Evolutionary conservation across 257 asterid species (phyloP).

Genomic region (Solanum pinnatisectum): DNA sequence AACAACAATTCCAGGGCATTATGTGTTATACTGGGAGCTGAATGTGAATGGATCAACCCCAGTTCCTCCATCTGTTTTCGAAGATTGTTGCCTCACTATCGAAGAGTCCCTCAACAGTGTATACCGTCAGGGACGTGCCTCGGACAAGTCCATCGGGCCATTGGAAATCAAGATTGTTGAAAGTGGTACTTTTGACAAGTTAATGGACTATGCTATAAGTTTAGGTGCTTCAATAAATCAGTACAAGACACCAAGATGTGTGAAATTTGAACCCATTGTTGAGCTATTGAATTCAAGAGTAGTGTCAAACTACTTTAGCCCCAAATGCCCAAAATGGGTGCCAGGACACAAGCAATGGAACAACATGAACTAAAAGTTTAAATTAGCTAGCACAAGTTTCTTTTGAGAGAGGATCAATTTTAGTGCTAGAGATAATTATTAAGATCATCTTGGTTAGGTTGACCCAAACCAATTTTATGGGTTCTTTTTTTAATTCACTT

Average conservation of each 20-base stretch:
- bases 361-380: slow-evolving; percentile 19
- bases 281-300: slow-evolving; percentile 65
- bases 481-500: background rate
- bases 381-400: slow-evolving; percentile 11
- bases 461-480: slow-evolving; percentile 30
- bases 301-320: slow-evolving; percentile 51
- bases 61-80: slow-evolving; percentile 72
- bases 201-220: slow-evolving; percentile 86
- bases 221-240: slow-evolving; percentile 84
- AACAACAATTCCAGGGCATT: slow-evolving; percentile 59
- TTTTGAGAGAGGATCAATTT: slow-evolving; percentile 21
- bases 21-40: slow-evolving; percentile 82
- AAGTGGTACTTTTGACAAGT: slow-evolving; percentile 73
- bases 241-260: slow-evolving; percentile 90
- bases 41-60: slow-evolving; percentile 32
- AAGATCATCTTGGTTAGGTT: slow-evolving; percentile 23
- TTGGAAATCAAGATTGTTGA: slow-evolving; percentile 81
- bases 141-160: slow-evolving; percentile 67
- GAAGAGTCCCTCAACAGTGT: slow-evolving; percentile 84
- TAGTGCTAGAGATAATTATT: slow-evolving; percentile 23
- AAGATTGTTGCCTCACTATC: slow-evolving; percentile 70
- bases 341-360: slow-evolving; percentile 71
- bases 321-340: slow-evolving; percentile 68
- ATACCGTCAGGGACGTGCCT: slow-evolving; percentile 68
- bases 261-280: slow-evolving; percentile 65